Evolutionary conservation across 352 stramenopile species (phyloP), one percentile per base, ranked within the genome.

Genomic region (Phytophthora cryptogea): DNA sequence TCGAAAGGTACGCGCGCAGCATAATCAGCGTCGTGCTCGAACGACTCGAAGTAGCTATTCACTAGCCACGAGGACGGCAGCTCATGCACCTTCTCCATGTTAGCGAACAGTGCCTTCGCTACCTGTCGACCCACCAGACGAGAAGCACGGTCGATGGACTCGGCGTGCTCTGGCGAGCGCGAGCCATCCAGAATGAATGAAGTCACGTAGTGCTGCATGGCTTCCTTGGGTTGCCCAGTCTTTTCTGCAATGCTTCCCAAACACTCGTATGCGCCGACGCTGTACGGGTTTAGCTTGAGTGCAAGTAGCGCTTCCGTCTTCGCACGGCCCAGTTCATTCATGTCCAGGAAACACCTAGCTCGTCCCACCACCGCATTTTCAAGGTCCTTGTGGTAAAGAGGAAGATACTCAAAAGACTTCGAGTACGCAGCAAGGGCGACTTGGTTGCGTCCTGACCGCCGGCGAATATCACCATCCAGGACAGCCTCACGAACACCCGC

Each of bases 31-130:
- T 95, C 86, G 47, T 92, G 82, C 61, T 89, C 81, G 32, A 95
- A 93, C 30, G 82, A 82, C 40, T 91, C 80, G 62, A 95, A 93
- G 70, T 95, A 95, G 66, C 86, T 95, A 8, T 89, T 57, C 31
- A 92, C 83, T 26, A 95, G 74, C 86, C 84, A 95, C 14, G 67
- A 50, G 10, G 83, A 89, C 28, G 84, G 86, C 8, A 93, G 66
- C n/a, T 89, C 78, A 54, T 90, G 83, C 23, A 83, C 66, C 59
- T 83, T 78, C 33, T 86, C 68, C 80, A 93, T 92, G 11, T 72
- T 68, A 4, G 71, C 72, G 50, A 92, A 95, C 14, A 88, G 71
- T 27, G 74, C 60, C 52, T 89, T 91, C 23, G 86, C 86, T 28
- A 84, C 76, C 30, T 74, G 53, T 37, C 86, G 75, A 32, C 82